A percentile compares a stretch with the other conserved stretches of the same genome.
Conservation (phyloP, 495 filamentous ascomycete genomes). For the Neurospora terricola region DNA sequence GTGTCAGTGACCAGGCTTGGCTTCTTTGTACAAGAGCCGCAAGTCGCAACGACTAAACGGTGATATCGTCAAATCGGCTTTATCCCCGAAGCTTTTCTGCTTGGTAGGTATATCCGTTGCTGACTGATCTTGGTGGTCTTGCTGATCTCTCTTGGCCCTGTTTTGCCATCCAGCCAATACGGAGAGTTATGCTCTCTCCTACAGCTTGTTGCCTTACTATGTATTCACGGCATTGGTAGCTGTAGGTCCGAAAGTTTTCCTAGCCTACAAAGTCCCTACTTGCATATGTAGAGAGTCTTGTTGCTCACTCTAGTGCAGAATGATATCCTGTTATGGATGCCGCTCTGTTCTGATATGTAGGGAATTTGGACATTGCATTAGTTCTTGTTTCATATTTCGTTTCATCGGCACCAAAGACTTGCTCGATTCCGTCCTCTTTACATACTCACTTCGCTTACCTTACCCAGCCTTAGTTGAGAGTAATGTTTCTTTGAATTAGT, state of each 20-base stretch:
- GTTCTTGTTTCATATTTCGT: not conserved
- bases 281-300: not conserved
- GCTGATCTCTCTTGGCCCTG: not conserved
- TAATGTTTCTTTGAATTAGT: not conserved
- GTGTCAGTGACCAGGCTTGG: not conserved
- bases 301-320: not conserved
- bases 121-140: not conserved
- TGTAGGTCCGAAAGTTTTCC: not conserved
- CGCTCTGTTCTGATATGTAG: not conserved
- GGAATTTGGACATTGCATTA: not conserved
- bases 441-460: not conserved
- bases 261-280: not conserved
- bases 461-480: not conserved
- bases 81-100: not conserved
- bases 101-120: not conserved
- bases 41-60: not conserved
- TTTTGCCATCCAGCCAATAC: not conserved
- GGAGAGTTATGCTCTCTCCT: not conserved
- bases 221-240: not conserved
- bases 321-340: not conserved
- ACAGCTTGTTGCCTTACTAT: not conserved
- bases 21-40: not conserved
- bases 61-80: not conserved
- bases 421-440: not conserved
- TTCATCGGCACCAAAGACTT: not conserved